Conservation (phyloP, 805 yeast genomes). For the Metschnikowia gruessii region DNA sequence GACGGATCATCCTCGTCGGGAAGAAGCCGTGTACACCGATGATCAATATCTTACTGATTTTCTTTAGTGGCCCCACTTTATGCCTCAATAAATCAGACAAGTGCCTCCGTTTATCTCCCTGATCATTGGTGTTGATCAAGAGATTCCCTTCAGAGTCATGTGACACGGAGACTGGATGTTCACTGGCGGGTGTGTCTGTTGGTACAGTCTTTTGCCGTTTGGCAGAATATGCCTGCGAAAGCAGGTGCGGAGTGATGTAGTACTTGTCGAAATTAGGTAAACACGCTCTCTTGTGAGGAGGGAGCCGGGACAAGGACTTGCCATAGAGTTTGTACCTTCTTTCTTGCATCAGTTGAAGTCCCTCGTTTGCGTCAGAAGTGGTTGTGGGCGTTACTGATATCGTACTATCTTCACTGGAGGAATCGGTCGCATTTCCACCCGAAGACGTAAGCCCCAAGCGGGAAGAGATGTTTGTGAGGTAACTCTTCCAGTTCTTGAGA, state of each 20-base stretch:
- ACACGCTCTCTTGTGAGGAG: slow-evolving; percentile 37
- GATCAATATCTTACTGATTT: slow-evolving; percentile 62
- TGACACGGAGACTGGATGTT: slow-evolving; percentile 36
- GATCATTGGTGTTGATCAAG: slow-evolving; percentile 27
- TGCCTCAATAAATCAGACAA: slow-evolving; percentile 25
- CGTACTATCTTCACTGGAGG: background rate
- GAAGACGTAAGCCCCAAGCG: slow-evolving; percentile 36
- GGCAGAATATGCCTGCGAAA: background rate
- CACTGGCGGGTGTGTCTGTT: slow-evolving; percentile 30
- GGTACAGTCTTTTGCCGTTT: slow-evolving; percentile 23
- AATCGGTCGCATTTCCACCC: background rate
- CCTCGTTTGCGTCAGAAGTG: slow-evolving; percentile 11
- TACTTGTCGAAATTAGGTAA: slow-evolving; percentile 26
- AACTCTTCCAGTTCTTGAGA: slow-evolving; percentile 35
- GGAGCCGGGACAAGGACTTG: slow-evolving; percentile 34
- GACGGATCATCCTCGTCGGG: slow-evolving; percentile 81
- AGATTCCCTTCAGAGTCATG: slow-evolving; percentile 43
- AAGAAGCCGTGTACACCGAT: slow-evolving; percentile 97
- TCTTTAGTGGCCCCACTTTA: slow-evolving; percentile 28
- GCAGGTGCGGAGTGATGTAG: slow-evolving; percentile 18
- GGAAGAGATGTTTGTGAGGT: slow-evolving; percentile 33
- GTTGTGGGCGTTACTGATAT: background rate
- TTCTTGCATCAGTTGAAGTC: slow-evolving; percentile 24
- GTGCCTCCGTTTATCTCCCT: slow-evolving; percentile 8
- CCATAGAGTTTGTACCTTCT: slow-evolving; percentile 42